Evolutionary conservation across 176 grass and related monocot species (phyloP).

Genomic region (Carex cristatella): DNA sequence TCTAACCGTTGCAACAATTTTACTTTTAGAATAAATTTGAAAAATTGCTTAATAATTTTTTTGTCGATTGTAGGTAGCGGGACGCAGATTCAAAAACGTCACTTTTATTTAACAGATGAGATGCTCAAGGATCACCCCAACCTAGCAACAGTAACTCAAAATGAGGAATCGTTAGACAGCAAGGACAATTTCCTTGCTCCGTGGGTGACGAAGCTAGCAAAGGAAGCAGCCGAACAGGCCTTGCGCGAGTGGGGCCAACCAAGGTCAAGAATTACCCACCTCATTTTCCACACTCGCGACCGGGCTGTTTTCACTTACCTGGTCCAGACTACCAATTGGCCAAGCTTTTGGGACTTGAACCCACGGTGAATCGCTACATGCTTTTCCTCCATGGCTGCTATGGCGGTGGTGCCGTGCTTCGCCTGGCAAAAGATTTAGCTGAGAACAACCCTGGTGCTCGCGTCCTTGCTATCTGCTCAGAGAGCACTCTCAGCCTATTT

Average conservation of each 20-base stretch:
- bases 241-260: not conserved
- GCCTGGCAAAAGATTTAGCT: too few relatives aligned
- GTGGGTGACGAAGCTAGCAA: not conserved
- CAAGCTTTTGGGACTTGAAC: too few relatives aligned
- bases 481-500: too few relatives aligned
- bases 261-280: not conserved
- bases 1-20: too few relatives aligned
- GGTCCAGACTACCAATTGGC: too few relatives aligned
- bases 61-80: not conserved
- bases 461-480: too few relatives aligned
- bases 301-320: too few relatives aligned
- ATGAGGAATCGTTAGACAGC: not conserved
- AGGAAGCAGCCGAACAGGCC: not conserved
- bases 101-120: not conserved
- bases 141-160: not conserved
- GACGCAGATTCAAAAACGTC: not conserved
- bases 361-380: too few relatives aligned
- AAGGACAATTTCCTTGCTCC: not conserved
- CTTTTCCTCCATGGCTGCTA: too few relatives aligned
- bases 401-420: too few relatives aligned
- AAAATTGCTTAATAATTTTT: not conserved
- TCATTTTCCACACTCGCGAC: not conserved
- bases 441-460: too few relatives aligned
- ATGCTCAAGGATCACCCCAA: not conserved
- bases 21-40: too few relatives aligned